Percentiles rank a stretch among this genome's conserved stretches.
Conservation (phyloP, 2,329 filamentous ascomycete species). For the Parascedosporium putredinis region DNA sequence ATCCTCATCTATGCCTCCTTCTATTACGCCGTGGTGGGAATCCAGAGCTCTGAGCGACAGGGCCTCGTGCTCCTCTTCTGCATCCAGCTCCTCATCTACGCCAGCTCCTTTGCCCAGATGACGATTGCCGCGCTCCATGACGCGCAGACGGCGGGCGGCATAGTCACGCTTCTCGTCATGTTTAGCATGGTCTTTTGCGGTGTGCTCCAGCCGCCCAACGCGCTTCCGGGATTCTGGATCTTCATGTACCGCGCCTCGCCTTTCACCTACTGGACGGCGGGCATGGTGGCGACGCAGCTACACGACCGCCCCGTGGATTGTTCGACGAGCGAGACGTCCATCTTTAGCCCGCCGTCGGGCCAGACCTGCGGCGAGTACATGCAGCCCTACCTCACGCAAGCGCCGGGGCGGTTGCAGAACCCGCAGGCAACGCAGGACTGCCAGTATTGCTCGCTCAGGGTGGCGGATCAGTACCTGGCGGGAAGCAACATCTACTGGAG, state of each 20-base stretch:
- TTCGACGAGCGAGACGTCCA: constrained; percentile 44
- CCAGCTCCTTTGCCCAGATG: constrained; percentile 64
- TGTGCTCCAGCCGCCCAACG: constrained; percentile 47
- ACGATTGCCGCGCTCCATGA: constrained; percentile 60
- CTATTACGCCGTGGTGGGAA: constrained; percentile 54
- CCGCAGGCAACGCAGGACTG: constrained; percentile 44
- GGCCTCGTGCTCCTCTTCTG: constrained; percentile 55
- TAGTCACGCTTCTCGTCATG: constrained; percentile 50
- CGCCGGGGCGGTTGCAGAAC: constrained; percentile 53
- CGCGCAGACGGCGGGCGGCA: constrained; percentile 54
- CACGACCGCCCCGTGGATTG: constrained; percentile 43
- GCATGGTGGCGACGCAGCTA: constrained; percentile 57
- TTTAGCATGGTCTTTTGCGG: constrained; percentile 53
- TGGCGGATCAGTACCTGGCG: constrained; percentile 51
- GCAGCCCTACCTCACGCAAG: constrained; percentile 36
- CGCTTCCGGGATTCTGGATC: constrained; percentile 62
- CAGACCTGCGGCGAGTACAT: constrained; percentile 57
- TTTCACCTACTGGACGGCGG: constrained; percentile 59
- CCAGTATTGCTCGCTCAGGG: constrained; percentile 53
- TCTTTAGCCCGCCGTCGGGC: constrained; percentile 53
- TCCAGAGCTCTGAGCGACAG: constrained; percentile 43
- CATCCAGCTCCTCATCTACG: constrained; percentile 59
- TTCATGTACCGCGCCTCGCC: constrained; percentile 65
- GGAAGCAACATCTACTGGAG: constrained; percentile 35
- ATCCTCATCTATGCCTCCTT: constrained; percentile 54